These are phyloP conservation scores for Colletotrichum tropicicola DNA, from an alignment of 2,329 filamentous ascomycete species.

Conservation along the genomic window DNA sequence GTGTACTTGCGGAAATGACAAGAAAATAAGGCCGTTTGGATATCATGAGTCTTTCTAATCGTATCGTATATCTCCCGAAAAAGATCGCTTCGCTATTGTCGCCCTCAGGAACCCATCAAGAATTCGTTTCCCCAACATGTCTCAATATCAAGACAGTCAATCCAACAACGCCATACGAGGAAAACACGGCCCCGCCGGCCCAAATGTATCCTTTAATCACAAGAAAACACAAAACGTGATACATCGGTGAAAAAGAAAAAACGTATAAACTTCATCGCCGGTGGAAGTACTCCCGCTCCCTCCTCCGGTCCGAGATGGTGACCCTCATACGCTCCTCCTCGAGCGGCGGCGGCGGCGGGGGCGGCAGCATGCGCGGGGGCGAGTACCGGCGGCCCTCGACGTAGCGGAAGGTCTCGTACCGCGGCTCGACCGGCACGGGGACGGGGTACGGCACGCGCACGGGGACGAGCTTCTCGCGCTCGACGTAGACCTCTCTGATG, in stretches of 20 bases:
- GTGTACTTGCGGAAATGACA: too few relatives aligned
- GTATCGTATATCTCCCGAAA: background rate
- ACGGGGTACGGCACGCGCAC: constrained; percentile 51
- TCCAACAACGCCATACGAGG: background rate
- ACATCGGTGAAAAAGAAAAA: background rate
- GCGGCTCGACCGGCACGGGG: constrained; percentile 42
- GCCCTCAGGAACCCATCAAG: background rate
- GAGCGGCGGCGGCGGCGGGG: constrained; percentile 39
- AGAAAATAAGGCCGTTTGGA: background rate
- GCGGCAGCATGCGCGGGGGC: constrained; percentile 38
- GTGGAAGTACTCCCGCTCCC: constrained; percentile 40
- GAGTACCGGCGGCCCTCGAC: constrained; percentile 56
- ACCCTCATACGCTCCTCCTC: constrained; percentile 44
- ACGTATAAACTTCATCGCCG: background rate
- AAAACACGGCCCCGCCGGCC: background rate
- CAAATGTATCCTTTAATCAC: too few relatives aligned
- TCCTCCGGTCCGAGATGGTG: constrained; percentile 43
- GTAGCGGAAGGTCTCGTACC: constrained; percentile 61
- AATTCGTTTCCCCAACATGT: background rate
- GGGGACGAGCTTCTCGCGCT: constrained; percentile 59
- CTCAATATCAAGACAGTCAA: background rate
- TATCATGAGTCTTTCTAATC: background rate
- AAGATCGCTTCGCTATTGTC: background rate
- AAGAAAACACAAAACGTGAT: background rate
- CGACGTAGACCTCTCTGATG: constrained; percentile 55